A percentile compares a stretch with the other conserved stretches of the same genome.
Evolutionary conservation across 2,329 filamentous ascomycete species (phyloP).

Genomic region (Aureobasidium namibiae): DNA sequence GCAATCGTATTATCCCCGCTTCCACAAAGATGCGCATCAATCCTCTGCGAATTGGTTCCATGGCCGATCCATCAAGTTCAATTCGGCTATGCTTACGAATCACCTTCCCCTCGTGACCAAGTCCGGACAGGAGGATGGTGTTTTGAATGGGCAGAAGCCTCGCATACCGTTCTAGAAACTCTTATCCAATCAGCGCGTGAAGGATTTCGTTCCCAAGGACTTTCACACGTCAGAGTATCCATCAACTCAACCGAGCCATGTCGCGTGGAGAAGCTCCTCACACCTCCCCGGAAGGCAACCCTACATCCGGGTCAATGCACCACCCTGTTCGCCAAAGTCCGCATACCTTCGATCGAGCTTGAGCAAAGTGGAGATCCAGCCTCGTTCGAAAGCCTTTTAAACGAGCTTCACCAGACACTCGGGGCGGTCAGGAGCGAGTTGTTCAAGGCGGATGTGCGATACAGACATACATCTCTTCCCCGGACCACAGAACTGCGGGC

Average conservation of each 20-base stretch:
- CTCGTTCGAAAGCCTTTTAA: not conserved
- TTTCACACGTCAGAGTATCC: conserved; percentile 10
- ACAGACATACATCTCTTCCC: conserved; percentile 27
- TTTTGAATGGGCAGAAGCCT: not conserved
- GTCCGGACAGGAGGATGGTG: not conserved
- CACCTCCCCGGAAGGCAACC: not conserved
- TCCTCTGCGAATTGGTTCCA: conserved; percentile 7
- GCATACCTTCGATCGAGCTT: not conserved
- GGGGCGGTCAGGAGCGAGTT: not conserved
- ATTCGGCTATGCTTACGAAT: not conserved
- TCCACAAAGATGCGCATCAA: not conserved
- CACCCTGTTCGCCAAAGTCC: conserved; percentile 5
- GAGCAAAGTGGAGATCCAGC: not conserved
- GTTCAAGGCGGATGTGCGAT: conserved; percentile 23
- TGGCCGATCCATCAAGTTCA: conserved; percentile 10
- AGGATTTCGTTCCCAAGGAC: not conserved
- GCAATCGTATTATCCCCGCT: conserved; percentile 18
- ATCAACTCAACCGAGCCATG: conserved; percentile 2
- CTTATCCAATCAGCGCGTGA: conserved; percentile 6
- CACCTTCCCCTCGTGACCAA: not conserved
- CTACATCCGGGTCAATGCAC: conserved; percentile 6
- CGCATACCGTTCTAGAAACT: not conserved
- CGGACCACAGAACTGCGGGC: conserved; percentile 24
- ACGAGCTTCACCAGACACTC: not conserved
- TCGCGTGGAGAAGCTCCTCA: conserved; percentile 3